Evolutionary conservation across 768 basidiomycete genomes (phyloP).

Genomic region (Boletus rubescentipes): DNA sequence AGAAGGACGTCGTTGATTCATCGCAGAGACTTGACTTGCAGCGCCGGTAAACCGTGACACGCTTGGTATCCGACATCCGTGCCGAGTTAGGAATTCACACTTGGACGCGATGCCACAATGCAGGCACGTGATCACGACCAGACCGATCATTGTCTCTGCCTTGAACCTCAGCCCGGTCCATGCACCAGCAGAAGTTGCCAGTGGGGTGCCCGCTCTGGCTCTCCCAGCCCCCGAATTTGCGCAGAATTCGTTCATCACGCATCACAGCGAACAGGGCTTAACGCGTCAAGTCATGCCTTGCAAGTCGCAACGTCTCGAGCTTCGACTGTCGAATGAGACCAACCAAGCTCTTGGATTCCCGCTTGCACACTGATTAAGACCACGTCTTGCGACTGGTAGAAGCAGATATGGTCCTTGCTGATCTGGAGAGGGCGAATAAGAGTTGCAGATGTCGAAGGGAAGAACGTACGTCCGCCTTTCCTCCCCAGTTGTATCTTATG

Average conservation of each 20-base stretch:
- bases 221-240: too few relatives aligned
- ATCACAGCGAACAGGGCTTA: slow-evolving; percentile 81
- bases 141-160: too few relatives aligned
- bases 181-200: too few relatives aligned
- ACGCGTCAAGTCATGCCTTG: slow-evolving; percentile 88
- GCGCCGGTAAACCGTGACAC: too few relatives aligned
- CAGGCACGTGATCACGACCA: too few relatives aligned
- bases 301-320: slow-evolving; percentile 85
- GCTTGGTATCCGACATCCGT: too few relatives aligned
- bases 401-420: slow-evolving; percentile 91
- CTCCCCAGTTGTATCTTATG: neutral
- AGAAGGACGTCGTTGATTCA: too few relatives aligned
- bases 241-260: neutral
- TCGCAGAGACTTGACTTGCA: too few relatives aligned
- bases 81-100: too few relatives aligned
- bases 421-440: slow-evolving; percentile 97
- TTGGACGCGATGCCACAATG: too few relatives aligned
- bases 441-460: slow-evolving; percentile 86
- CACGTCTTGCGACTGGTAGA: slow-evolving; percentile 87
- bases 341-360: slow-evolving; percentile 91
- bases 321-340: slow-evolving; percentile 88
- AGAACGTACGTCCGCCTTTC: slow-evolving; percentile 62
- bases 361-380: slow-evolving; percentile 92
- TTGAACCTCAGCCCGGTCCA: too few relatives aligned
- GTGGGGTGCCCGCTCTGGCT: too few relatives aligned